Percentiles rank a stretch among this genome's conserved stretches.
phyloP scores from a whole-genome alignment of 805 yeast genomes.

The Candida berthetii region DNA sequence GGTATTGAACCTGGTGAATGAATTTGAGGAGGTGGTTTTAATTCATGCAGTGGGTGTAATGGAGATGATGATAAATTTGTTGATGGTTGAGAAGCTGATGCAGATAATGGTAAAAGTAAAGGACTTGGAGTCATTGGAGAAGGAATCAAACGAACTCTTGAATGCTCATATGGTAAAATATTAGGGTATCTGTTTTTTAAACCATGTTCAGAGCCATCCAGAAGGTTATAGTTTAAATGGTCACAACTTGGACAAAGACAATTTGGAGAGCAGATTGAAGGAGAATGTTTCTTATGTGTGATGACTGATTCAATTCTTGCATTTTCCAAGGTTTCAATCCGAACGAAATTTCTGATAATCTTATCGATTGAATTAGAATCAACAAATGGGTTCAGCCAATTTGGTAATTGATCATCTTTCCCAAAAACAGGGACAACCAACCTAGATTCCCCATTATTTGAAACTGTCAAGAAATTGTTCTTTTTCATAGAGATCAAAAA shows the following conservation, averaged over 20 bases:
- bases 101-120: not conserved
- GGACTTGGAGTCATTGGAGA: constrained; percentile 20
- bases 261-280: constrained; percentile 6
- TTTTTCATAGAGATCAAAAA: constrained; percentile 17
- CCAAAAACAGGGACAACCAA: not conserved
- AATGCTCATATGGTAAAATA: constrained; percentile 79
- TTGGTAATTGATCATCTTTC: constrained; percentile 18
- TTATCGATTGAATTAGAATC: constrained; percentile 12
- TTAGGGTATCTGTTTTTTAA: constrained; percentile 80
- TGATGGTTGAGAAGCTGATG: not conserved
- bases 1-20: not conserved
- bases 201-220: constrained; percentile 5
- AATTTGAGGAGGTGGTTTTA: constrained; percentile 1
- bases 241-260: constrained; percentile 7
- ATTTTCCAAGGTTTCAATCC: constrained; percentile 29
- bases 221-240: constrained; percentile 6
- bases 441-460: not conserved
- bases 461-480: constrained; percentile 3
- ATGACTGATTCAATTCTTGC: constrained; percentile 16
- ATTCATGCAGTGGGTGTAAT: not conserved
- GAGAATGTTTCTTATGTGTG: constrained; percentile 7
- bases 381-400: constrained; percentile 21
- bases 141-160: constrained; percentile 51
- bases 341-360: constrained; percentile 19
- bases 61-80: too few relatives aligned